These are phyloP conservation scores for Aspergillus melleus DNA, from an alignment of 2,329 filamentous ascomycete genomes.

Conservation along the genomic window DNA sequence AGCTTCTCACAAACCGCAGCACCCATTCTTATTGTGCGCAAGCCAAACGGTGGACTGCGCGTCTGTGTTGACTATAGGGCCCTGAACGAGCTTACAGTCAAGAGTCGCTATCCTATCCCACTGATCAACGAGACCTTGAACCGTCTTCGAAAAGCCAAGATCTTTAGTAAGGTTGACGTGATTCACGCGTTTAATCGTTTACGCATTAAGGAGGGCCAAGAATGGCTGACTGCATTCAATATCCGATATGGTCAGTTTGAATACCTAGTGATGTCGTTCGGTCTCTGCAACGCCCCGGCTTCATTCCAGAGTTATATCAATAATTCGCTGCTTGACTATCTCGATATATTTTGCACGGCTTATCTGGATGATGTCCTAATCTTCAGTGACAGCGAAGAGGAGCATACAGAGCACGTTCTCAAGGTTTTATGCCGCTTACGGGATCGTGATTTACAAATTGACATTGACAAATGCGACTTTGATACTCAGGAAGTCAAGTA, in stretches of 20 bases:
- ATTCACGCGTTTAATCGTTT: not conserved
- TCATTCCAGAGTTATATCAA: constrained; percentile 21
- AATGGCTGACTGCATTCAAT: not conserved
- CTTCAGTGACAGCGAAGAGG: constrained; percentile 6
- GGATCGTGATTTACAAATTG: not conserved
- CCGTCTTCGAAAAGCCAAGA: not conserved
- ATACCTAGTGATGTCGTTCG: constrained; percentile 30
- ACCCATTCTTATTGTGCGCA: not conserved
- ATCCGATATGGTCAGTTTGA: constrained; percentile 27
- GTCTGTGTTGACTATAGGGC: not conserved
- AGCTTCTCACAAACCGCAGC: not conserved
- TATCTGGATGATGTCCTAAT: constrained; percentile 23
- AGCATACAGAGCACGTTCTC: constrained; percentile 5
- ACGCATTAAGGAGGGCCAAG: not conserved
- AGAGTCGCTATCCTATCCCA: not conserved
- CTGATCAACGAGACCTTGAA: not conserved
- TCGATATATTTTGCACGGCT: constrained; percentile 9
- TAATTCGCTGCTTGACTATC: constrained; percentile 1
- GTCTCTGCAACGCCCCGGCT: constrained; percentile 15
- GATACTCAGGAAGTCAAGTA: not conserved
- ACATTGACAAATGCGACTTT: not conserved
- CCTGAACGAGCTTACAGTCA: not conserved
- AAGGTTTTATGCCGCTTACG: constrained; percentile 7
- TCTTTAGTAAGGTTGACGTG: not conserved
- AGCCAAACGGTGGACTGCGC: not conserved